phyloP scores from a whole-genome alignment of 1,284 basidiomycete genomes.

The Volvariella surrecta region DNA sequence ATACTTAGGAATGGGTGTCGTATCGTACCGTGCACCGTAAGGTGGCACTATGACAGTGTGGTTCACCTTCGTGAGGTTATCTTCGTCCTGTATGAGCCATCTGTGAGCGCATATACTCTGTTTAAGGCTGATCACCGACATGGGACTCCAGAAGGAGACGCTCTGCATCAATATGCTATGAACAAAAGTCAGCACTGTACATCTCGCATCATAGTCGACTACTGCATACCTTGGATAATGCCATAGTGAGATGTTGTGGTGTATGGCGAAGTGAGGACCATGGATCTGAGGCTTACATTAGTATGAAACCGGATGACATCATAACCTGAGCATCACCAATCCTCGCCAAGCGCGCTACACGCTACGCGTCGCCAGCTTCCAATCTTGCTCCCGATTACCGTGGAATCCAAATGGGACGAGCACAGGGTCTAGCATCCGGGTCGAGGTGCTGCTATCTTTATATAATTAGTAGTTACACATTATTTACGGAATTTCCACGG shows the following conservation, averaged over 20 bases:
- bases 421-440: too few relatives aligned
- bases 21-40: slow-evolving; percentile 62
- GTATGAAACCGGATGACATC: neutral
- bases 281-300: neutral
- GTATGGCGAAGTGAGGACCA: slow-evolving; percentile 3
- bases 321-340: too few relatives aligned
- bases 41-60: slow-evolving; percentile 28
- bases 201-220: neutral
- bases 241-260: slow-evolving; percentile 18
- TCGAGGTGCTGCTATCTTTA: too few relatives aligned
- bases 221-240: slow-evolving; percentile 28
- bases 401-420: too few relatives aligned
- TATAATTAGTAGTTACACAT: too few relatives aligned
- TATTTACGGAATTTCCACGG: too few relatives aligned
- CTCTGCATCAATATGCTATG: slow-evolving; percentile 58
- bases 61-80: slow-evolving; percentile 22
- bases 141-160: slow-evolving; percentile 46
- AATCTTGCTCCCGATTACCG: too few relatives aligned
- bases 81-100: neutral
- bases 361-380: too few relatives aligned
- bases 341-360: too few relatives aligned
- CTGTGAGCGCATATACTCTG: too few relatives aligned
- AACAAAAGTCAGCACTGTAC: too few relatives aligned
- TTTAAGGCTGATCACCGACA: slow-evolving; percentile 24
- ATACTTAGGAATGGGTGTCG: slow-evolving; percentile 58